Percentiles rank a stretch among this genome's conserved stretches.
These are phyloP conservation scores for Leccinum sublutescens DNA, from an alignment of 768 basidiomycete genomes.

Conservation along the genomic window DNA sequence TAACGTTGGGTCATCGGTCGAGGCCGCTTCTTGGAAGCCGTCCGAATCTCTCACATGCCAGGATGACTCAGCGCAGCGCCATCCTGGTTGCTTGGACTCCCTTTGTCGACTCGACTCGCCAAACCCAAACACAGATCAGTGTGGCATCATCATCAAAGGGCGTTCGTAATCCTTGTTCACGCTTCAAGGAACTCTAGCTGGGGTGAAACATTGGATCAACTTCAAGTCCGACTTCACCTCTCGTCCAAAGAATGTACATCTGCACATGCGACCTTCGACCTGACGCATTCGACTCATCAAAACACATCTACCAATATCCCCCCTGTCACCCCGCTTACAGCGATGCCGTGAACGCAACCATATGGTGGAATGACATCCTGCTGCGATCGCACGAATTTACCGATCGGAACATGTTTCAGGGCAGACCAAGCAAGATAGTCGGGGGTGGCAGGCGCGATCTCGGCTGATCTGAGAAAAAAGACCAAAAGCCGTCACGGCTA, in stretches of 20 bases:
- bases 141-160: slow-evolving; percentile 10
- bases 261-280: slow-evolving; percentile 18
- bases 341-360: not conserved
- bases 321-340: not conserved
- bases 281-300: slow-evolving; percentile 14
- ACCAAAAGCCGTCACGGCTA: slow-evolving; percentile 1
- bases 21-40: not conserved
- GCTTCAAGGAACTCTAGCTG: slow-evolving; percentile 7
- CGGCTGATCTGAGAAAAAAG: slow-evolving; percentile 8
- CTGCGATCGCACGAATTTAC: slow-evolving; percentile 15
- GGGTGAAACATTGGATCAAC: slow-evolving; percentile 21
- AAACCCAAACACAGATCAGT: not conserved
- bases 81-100: not conserved
- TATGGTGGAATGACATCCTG: not conserved
- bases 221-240: not conserved
- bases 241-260: too few relatives aligned
- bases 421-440: not conserved
- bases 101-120: not conserved
- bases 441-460: not conserved
- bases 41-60: not conserved
- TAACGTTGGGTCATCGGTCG: not conserved
- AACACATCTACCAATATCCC: not conserved
- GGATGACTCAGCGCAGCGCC: slow-evolving; percentile 3
- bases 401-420: slow-evolving; percentile 4
- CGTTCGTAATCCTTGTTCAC: slow-evolving; percentile 1